Conservation (phyloP, 495 filamentous ascomycete species). For the Hyphodiscus hymeniophilus region DNA sequence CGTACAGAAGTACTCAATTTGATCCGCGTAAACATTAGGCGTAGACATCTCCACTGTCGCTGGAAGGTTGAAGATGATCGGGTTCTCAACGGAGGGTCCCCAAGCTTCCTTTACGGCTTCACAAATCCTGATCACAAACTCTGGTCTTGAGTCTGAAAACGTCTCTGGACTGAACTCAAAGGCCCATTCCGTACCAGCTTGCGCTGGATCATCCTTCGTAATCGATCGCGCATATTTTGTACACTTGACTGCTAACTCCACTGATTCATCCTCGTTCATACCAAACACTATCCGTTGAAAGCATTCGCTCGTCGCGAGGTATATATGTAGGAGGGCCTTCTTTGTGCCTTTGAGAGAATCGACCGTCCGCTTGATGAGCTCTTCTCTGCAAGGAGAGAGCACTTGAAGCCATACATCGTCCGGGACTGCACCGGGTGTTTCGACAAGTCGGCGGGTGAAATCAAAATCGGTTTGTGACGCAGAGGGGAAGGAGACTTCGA, state of each 20-base stretch:
- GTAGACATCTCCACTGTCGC: conserved; percentile 96
- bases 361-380: conserved; percentile 85
- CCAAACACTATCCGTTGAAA: conserved; percentile 87
- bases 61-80: conserved; percentile 96
- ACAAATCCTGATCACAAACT: conserved; percentile 78
- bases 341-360: conserved; percentile 84
- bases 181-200: conserved; percentile 74
- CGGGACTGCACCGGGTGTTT: conserved; percentile 78
- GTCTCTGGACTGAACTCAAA: conserved; percentile 97
- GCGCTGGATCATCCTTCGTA: conserved; percentile 87
- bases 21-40: conserved; percentile 93
- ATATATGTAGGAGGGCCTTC: conserved; percentile 95
- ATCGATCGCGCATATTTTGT: conserved; percentile 80
- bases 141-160: conserved; percentile 84
- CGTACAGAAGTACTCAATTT: conserved; percentile 91
- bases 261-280: conserved; percentile 72
- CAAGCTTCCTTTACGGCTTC: conserved; percentile 95
- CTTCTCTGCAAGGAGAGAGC: conserved; percentile 85
- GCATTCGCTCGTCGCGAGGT: conserved; percentile 89
- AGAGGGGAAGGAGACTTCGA: conserved; percentile 93
- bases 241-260: conserved; percentile 79
- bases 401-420: conserved; percentile 96
- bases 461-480: conserved; percentile 93
- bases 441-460: conserved; percentile 81
- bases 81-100: conserved; percentile 72